Evolutionary conservation across 2,329 filamentous ascomycete genomes (phyloP).

Genomic region (Talaromyces sp.): DNA sequence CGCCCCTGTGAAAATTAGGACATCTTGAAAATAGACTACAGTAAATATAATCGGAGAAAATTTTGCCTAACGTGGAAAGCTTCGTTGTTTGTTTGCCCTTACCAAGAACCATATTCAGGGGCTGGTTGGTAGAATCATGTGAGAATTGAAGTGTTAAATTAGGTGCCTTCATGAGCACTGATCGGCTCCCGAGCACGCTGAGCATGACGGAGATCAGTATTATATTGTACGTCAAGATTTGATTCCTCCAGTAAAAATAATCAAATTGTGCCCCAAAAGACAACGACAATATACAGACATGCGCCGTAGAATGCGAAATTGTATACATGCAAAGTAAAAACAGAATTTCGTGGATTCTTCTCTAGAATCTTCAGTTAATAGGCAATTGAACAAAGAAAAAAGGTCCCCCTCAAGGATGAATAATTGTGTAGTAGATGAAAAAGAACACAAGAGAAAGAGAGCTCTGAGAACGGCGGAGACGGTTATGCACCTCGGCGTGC

Average conservation of each 20-base stretch:
- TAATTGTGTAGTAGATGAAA: not conserved
- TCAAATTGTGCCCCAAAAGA: not conserved
- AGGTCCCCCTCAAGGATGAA: not conserved
- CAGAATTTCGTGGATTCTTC: not conserved
- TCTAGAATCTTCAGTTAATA: not conserved
- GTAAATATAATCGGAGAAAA: too few species aligned
- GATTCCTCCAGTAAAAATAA: not conserved
- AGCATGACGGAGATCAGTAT: not conserved
- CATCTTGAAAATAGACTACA: too few species aligned
- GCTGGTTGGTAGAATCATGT: too few species aligned
- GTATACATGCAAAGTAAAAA: constrained; percentile 19
- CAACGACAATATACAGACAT: not conserved
- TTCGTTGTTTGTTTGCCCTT: too few species aligned
- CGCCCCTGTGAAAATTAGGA: too few species aligned
- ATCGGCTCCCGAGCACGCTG: too few species aligned
- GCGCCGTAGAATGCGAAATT: constrained; percentile 13
- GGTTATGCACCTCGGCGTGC: constrained; percentile 37
- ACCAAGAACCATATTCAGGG: too few species aligned
- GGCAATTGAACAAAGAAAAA: not conserved
- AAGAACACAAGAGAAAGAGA: not conserved
- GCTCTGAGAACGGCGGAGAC: not conserved
- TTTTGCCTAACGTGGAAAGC: too few species aligned
- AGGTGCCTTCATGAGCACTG: too few species aligned
- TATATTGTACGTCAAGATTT: not conserved
- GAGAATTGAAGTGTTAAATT: too few species aligned